These are phyloP conservation scores for Schwanniomyces sp. DNA, from an alignment of 805 yeast species.

Conservation along the genomic window DNA sequence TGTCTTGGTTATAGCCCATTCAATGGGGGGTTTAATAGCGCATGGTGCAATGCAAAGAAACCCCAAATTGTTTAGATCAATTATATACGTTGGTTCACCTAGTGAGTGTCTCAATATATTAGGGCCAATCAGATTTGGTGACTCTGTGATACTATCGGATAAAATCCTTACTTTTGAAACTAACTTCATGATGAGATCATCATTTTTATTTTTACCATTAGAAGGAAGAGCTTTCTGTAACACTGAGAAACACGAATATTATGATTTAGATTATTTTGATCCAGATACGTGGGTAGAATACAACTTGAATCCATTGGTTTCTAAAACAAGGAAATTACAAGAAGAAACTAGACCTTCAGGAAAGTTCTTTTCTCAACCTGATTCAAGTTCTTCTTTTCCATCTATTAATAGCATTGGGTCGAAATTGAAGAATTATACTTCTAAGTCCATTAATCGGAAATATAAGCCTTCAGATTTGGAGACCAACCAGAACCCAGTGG, in stretches of 20 bases:
- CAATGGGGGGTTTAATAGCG: constrained; percentile 91
- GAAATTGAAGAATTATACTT: constrained; percentile 25
- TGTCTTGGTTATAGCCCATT: constrained; percentile 76
- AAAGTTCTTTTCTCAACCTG: not conserved
- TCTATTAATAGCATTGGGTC: constrained; percentile 25
- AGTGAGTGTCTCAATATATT: constrained; percentile 79
- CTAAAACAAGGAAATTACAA: constrained; percentile 28
- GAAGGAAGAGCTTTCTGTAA: constrained; percentile 75
- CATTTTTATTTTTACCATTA: constrained; percentile 75
- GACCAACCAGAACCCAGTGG: not conserved
- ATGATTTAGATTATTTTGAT: constrained; percentile 74
- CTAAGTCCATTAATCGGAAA: constrained; percentile 15
- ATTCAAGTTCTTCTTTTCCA: constrained; percentile 15
- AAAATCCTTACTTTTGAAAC: constrained; percentile 76
- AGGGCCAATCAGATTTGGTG: constrained; percentile 85
- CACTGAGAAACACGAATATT: constrained; percentile 52
- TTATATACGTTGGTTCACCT: constrained; percentile 83
- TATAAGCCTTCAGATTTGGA: constrained; percentile 4
- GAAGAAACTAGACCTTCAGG: constrained; percentile 15
- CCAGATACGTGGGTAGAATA: constrained; percentile 78
- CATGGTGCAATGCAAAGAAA: constrained; percentile 73
- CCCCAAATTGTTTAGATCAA: constrained; percentile 69
- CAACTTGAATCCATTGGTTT: constrained; percentile 73
- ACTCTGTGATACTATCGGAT: constrained; percentile 71
- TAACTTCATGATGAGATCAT: constrained; percentile 85